Percentiles rank a stretch among this genome's conserved stretches.
Evolutionary conservation across 2,329 filamentous ascomycete species (phyloP).

Genomic region (Paraconiothyrium sp.): DNA sequence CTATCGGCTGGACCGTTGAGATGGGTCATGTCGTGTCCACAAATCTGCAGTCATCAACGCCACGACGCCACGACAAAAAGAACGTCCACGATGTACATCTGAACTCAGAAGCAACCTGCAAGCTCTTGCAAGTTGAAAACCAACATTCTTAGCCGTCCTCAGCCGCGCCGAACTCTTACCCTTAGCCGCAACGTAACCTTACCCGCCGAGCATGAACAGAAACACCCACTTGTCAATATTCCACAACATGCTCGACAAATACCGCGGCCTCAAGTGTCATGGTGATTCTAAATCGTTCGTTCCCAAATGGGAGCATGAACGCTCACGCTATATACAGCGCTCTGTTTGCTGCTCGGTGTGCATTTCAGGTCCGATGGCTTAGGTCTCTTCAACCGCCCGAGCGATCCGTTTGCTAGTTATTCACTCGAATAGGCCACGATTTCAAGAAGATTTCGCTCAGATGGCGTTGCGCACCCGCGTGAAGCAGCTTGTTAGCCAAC

Average conservation of each 20-base stretch:
- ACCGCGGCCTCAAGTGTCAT: neutral
- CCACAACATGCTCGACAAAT: neutral
- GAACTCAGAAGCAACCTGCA: neutral
- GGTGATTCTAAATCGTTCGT: neutral
- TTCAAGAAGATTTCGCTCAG: neutral
- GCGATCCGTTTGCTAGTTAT: neutral
- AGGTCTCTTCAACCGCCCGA: neutral
- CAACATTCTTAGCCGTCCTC: too few species aligned
- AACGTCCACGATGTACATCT: neutral
- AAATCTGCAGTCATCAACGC: neutral
- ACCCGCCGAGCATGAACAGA: too few species aligned
- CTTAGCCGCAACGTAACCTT: too few species aligned
- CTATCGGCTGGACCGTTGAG: neutral
- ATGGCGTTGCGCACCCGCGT: neutral
- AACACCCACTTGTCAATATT: too few species aligned
- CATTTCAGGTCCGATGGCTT: neutral
- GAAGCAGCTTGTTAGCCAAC: neutral
- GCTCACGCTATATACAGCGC: neutral
- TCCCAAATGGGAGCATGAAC: neutral
- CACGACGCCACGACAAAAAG: neutral
- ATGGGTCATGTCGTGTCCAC: neutral
- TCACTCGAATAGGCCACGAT: neutral
- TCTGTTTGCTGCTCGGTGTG: neutral
- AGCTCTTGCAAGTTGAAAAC: too few species aligned
- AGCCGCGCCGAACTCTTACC: too few species aligned